Base-by-base conservation (phyloP, 2,329 filamentous ascomycete species). In the Stachybotrys chartarum region DNA sequence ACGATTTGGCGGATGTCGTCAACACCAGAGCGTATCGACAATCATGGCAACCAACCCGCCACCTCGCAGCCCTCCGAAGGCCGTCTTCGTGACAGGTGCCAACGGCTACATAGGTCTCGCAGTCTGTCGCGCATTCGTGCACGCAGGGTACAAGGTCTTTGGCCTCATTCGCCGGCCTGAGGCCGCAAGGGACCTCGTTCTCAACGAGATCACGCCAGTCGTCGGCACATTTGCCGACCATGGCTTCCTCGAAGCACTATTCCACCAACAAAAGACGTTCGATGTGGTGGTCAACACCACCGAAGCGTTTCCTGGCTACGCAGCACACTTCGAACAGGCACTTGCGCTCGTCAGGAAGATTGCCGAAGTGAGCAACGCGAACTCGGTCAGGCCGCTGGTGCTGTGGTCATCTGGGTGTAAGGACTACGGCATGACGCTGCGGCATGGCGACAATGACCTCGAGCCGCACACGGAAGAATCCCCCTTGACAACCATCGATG, bases 351-450 rank as follows among this genome's bases (percentile, higher is more conserved):
- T 79, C 1, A 64, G 60, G 1, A 57, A 50, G 0, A 54, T 79
- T 1, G 68, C 73, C 0, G 55, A 61, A 1, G 61, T 61, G 5
- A 73, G 70, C 30, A 70, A 68, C 30, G 54, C 58, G 1, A 56
- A 64, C 6, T 71, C 70, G 7, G 62, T 71, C 2, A 64, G 65
- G 17, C 72, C 76, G 0, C 62, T 79, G 0, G 71, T 79, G 5
- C 68, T 80, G 3, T 73, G 73, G 61, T 75, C 71, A 10, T 77
- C 73, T 3, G 77, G 78, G 0, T 79, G 77, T 63, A 80, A 80
- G 56, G 77, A 80, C 62, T 80, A 79, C 57, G 76, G 77, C 1
- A 65, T 58, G 6, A 64, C 66, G 7, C 46, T 60, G 50, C 50
- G 72, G 59, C 68, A 76, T 51, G 70, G 70, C 2, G 64, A 68